These are phyloP conservation scores for Tagetes erecta DNA, from an alignment of 129 eudicot genomes.

Conservation along the genomic window DNA sequence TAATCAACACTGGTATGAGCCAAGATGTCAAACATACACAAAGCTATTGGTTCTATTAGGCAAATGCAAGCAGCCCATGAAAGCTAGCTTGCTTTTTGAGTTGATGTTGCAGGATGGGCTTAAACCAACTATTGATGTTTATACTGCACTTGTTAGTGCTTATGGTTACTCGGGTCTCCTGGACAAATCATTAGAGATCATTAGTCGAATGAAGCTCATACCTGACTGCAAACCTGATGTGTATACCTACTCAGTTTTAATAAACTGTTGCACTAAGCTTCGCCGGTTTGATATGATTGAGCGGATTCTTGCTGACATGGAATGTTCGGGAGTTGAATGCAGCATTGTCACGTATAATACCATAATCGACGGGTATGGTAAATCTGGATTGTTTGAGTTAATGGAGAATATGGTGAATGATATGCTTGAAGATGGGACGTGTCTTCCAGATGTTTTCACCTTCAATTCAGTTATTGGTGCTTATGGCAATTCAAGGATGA, in stretches of 20 bases:
- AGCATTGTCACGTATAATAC: conserved; percentile 75
- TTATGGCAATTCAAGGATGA: conserved; percentile 64
- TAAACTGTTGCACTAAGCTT: conserved; percentile 65
- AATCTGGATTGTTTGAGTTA: conserved; percentile 51
- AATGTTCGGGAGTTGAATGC: conserved; percentile 56
- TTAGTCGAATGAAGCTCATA: conserved; percentile 66
- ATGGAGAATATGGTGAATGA: conserved; percentile 68
- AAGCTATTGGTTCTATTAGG: conserved; percentile 85
- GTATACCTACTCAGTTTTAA: conserved; percentile 70
- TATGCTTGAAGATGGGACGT: conserved; percentile 69
- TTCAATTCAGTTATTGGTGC: conserved; percentile 77
- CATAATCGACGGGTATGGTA: conserved; percentile 90
- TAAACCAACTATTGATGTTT: conserved; percentile 71
- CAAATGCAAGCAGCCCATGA: conserved; percentile 72
- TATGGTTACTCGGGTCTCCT: conserved; percentile 73
- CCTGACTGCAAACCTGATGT: conserved; percentile 78
- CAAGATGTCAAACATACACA: conserved; percentile 83
- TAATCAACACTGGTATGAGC: conserved; percentile 91
- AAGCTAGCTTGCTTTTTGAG: conserved; percentile 79
- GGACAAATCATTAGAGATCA: conserved; percentile 56
- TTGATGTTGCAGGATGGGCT: conserved; percentile 72
- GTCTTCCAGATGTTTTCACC: conserved; percentile 75
- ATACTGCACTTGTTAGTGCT: conserved; percentile 81
- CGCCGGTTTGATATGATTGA: conserved; percentile 55
- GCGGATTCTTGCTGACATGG: conserved; percentile 69